Evolutionary conservation across 2,329 filamentous ascomycete genomes (phyloP).

Genomic region (Pseudogymnoascus sp.): DNA sequence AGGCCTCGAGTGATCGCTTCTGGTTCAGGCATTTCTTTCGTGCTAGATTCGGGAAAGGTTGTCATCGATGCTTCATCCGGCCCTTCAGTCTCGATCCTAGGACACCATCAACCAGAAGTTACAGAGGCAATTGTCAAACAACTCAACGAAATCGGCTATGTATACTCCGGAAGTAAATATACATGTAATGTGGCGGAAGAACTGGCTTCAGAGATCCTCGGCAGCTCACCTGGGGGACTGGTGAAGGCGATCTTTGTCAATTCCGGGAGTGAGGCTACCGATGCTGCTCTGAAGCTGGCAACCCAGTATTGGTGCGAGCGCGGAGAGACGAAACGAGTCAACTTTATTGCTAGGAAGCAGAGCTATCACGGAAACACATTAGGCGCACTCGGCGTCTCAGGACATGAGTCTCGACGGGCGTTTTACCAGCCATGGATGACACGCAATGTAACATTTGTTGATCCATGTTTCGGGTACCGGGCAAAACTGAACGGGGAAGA

Average conservation of each 20-base stretch:
- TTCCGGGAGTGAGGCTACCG: conserved; percentile 55
- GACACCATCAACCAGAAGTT: not conserved
- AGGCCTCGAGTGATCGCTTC: not conserved
- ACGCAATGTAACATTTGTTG: conserved; percentile 44
- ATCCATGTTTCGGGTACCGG: conserved; percentile 55
- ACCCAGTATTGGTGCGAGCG: conserved; percentile 49
- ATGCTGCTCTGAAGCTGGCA: conserved; percentile 58
- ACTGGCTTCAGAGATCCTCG: conserved; percentile 29
- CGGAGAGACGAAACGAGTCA: conserved; percentile 40
- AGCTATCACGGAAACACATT: conserved; percentile 63
- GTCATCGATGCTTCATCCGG: not conserved
- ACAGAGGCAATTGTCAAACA: not conserved
- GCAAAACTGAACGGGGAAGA: conserved; percentile 40
- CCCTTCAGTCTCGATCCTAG: not conserved
- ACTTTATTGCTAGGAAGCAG: conserved; percentile 54
- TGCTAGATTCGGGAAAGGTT: not conserved
- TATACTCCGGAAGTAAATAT: conserved; percentile 1
- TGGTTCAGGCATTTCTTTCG: not conserved
- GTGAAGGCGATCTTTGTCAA: conserved; percentile 44
- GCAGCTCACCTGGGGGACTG: conserved; percentile 36
- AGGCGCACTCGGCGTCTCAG: conserved; percentile 50
- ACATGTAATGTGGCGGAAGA: conserved; percentile 42
- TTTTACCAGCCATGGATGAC: conserved; percentile 49
- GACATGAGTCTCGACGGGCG: conserved; percentile 46
- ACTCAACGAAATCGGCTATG: not conserved